Base-by-base conservation (phyloP, 106 monocot genomes). In the Dioscorea dumetorum region DNA sequence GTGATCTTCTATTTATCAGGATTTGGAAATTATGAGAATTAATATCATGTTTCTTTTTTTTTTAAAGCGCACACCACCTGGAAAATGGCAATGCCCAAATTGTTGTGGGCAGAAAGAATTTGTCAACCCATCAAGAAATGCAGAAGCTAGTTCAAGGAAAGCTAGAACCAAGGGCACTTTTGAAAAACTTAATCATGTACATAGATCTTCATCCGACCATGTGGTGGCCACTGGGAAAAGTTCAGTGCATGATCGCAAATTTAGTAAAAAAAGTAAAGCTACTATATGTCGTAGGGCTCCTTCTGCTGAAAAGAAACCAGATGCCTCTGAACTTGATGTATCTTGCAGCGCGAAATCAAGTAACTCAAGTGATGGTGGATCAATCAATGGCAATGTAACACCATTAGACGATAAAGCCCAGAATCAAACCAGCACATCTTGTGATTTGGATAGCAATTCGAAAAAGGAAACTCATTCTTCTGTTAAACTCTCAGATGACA, bases 61-160 rank as follows among this genome's bases (percentile, higher is more conserved):
- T 70, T 51, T 62, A 33, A 65, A 97, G 97, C 73, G 70, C 71
- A 58, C 91, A 68, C 97, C 97, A 33, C 58, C 82, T 70, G 97
- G 97, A 34, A 89, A 83, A 61, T 97, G 97, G 97, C 53, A 84
- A 32, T 97, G 97, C 48, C 89, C 89, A 34, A 76, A 57, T 48
- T 92, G 89, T 75, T 69, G 61, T 51, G 63, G 72, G 35, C 70
- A 77, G 17, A 81, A 88, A 79, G 81, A 77, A 60, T 67, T 66
- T 57, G 56, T 71, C 60, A 76, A 77, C 61, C 50, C 60, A 10
- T 52, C 54, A 49, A 76, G 53, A 14, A 78, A 74, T 17, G 16
- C 32, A 28, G 82, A 87, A 35, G 49, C 69, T 9, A 74, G 73
- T 70, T 80, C 79, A 50, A 91, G 76, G 66, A 51, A 70, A 35